A percentile compares a stretch with the other conserved stretches of the same genome.
Evolutionary conservation across 495 filamentous ascomycete species (phyloP).

Genomic region (Daldinia caldariorum): DNA sequence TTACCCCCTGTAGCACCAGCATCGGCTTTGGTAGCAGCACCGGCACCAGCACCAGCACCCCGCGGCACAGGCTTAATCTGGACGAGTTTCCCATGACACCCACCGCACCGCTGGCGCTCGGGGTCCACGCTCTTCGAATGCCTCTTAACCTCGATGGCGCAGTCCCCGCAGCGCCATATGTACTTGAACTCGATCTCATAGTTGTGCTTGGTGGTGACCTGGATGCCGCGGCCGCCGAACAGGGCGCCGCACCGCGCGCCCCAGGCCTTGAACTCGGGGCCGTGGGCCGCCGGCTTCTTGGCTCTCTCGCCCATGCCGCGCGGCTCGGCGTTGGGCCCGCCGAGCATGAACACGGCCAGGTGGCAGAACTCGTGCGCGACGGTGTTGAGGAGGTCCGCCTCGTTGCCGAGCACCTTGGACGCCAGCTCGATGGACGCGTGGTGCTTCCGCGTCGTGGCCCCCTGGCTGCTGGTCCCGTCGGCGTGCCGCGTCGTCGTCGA

Average conservation of each 20-base stretch:
- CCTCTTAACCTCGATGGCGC: conserved; percentile 73
- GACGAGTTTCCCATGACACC: conserved; percentile 70
- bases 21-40: no score
- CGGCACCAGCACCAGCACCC: conserved; percentile 37
- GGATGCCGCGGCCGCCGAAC: conserved; percentile 64
- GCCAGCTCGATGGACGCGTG: conserved; percentile 86
- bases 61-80: conserved; percentile 85
- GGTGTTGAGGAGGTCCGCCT: conserved; percentile 82
- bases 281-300: conserved; percentile 69
- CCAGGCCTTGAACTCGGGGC: conserved; percentile 83
- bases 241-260: conserved; percentile 47
- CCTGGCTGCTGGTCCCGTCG: conserved; percentile 26
- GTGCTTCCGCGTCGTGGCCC: conserved; percentile 58
- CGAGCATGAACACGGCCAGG: conserved; percentile 86
- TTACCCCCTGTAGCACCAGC: not conserved
- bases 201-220: conserved; percentile 84
- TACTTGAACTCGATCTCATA: conserved; percentile 94
- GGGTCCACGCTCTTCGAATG: conserved; percentile 87
- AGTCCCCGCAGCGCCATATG: conserved; percentile 80
- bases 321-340: conserved; percentile 56
- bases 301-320: not conserved
- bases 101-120: conserved; percentile 70
- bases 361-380: conserved; percentile 97
- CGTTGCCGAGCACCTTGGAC: conserved; percentile 81
- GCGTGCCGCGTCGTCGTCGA: conserved; percentile 35